Evolutionary conservation across 805 yeast genomes (phyloP).

Genomic region (Dipodascus geniculatus): DNA sequence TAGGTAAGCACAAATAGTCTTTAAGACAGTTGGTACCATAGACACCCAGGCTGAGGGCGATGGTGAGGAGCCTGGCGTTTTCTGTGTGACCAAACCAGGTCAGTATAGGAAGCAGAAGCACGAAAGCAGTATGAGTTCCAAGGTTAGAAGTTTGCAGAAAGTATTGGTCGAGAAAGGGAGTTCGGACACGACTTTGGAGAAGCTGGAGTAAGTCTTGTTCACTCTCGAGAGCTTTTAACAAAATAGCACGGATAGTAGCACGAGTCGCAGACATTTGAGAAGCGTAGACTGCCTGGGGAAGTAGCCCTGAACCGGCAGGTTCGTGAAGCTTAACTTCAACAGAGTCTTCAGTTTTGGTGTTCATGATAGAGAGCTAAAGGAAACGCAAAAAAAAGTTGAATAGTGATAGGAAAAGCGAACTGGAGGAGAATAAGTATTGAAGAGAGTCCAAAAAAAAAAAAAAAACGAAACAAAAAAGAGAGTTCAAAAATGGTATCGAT

Average conservation of each 20-base stretch:
- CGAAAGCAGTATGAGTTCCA: conserved; percentile 91
- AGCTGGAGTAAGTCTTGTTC: conserved; percentile 8
- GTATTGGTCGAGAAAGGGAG: conserved; percentile 48
- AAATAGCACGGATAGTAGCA: not conserved
- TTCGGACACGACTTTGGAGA: conserved; percentile 24
- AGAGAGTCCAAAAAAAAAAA: not conserved
- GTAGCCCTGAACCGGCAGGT: not conserved
- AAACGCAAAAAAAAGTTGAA: no score
- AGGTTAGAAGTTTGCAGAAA: conserved; percentile 85
- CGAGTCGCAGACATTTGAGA: not conserved
- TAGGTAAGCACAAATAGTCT: conserved; percentile 78
- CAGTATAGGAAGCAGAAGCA: conserved; percentile 74
- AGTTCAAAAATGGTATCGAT: not conserved
- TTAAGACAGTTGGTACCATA: conserved; percentile 58
- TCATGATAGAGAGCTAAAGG: no score
- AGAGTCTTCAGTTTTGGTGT: no score
- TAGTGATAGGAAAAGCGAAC: not conserved
- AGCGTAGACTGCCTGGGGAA: not conserved
- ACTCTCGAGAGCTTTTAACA: not conserved
- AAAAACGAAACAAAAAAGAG: not conserved
- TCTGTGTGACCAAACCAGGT: conserved; percentile 63
- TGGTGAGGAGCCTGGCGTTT: conserved; percentile 47
- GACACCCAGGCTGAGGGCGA: conserved; percentile 52
- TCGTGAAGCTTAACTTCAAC: no score
- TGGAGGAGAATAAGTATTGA: not conserved